Evolutionary conservation across 768 basidiomycete genomes (phyloP).

Genomic region (Asterophora parasitica): DNA sequence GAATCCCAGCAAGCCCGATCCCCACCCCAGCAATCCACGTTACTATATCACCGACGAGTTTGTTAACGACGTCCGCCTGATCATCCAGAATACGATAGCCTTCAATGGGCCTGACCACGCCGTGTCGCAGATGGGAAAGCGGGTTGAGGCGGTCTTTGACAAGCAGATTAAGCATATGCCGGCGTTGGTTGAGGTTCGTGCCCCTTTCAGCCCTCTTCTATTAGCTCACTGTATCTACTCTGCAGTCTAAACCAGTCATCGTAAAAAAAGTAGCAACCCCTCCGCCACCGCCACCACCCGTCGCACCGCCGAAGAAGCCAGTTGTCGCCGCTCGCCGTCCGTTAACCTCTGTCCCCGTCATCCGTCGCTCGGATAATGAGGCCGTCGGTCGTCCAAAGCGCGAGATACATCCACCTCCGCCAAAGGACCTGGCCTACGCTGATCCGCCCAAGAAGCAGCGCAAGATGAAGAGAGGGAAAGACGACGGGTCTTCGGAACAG

Average conservation of each 20-base stretch:
- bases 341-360: conserved; percentile 78
- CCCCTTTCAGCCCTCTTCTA: background rate
- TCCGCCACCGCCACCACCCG: conserved; percentile 37
- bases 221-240: background rate
- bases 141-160: conserved; percentile 81
- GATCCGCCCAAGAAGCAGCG: conserved; percentile 69
- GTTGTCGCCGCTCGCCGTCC: conserved; percentile 53
- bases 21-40: conserved; percentile 65
- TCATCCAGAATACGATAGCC: conserved; percentile 81
- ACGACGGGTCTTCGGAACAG: conserved; percentile 75
- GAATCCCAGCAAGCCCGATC: conserved; percentile 73
- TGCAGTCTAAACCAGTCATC: conserved; percentile 35
- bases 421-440: conserved; percentile 84
- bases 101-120: conserved; percentile 94
- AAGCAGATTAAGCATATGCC: conserved; percentile 86
- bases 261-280: conserved; percentile 48
- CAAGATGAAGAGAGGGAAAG: conserved; percentile 55
- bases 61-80: conserved; percentile 75
- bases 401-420: conserved; percentile 93
- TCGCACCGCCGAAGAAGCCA: conserved; percentile 42
- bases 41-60: conserved; percentile 80
- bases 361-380: conserved; percentile 72
- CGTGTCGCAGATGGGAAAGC: conserved; percentile 74
- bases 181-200: conserved; percentile 63
- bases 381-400: conserved; percentile 83